Percentiles rank a stretch among this genome's conserved stretches.
Evolutionary conservation across 768 basidiomycete genomes (phyloP).

Genomic region (Panaeolus papilionaceus): DNA sequence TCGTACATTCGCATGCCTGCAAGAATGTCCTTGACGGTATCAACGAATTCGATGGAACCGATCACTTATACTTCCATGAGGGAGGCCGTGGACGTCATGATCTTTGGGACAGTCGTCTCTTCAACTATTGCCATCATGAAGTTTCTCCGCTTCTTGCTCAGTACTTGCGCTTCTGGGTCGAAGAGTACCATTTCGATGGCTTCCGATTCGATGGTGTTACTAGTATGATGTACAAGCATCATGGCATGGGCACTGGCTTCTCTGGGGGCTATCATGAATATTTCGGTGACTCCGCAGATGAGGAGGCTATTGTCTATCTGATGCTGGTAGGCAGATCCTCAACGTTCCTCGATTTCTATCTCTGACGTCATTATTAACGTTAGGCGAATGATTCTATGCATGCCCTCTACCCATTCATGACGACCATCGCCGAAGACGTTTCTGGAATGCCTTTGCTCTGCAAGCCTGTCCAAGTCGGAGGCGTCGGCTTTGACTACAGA

Average conservation of each 20-base stretch:
- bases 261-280: slow-evolving; percentile 99
- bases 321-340: slow-evolving; percentile 79
- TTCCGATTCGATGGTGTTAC: slow-evolving; percentile 99
- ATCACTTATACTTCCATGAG: slow-evolving; percentile 97
- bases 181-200: slow-evolving; percentile 95
- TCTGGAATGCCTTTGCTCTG: slow-evolving; percentile 98
- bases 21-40: slow-evolving; percentile 97
- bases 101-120: slow-evolving; percentile 96
- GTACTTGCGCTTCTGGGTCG: slow-evolving; percentile 94
- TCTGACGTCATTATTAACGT: slow-evolving; percentile 17
- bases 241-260: slow-evolving; percentile 97
- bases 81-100: slow-evolving; percentile 91
- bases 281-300: slow-evolving; percentile 85
- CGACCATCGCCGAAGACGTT: slow-evolving; percentile 98
- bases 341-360: neutral
- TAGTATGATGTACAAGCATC: slow-evolving; percentile 99
- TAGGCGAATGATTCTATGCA: slow-evolving; percentile 95
- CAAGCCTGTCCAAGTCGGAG: slow-evolving; percentile 77
- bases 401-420: slow-evolving; percentile 73
- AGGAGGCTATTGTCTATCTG: slow-evolving; percentile 92
- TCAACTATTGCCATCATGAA: slow-evolving; percentile 96
- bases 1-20: slow-evolving; percentile 98
- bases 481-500: slow-evolving; percentile 97
- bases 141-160: slow-evolving; percentile 93
- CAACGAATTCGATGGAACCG: slow-evolving; percentile 96